A percentile compares a stretch with the other conserved stretches of the same genome.
These are phyloP conservation scores for Skeletonema potamos DNA, from an alignment of 108 stramenopile species.

Conservation along the genomic window DNA sequence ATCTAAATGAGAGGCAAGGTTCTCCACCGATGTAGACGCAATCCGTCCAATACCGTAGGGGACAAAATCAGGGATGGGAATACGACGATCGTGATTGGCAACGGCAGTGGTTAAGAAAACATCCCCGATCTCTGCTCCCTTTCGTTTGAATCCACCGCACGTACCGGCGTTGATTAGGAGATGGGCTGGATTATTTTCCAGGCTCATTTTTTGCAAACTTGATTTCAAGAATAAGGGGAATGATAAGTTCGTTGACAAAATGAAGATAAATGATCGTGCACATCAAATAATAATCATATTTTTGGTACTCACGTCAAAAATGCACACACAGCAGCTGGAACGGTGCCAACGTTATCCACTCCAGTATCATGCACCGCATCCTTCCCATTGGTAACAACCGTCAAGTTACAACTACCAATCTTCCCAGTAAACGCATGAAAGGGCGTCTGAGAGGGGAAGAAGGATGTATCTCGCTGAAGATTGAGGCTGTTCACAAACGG, in stretches of 20 bases:
- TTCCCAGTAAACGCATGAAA: constrained; percentile 81
- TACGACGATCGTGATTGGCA: constrained; percentile 96
- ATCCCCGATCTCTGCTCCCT: constrained; percentile 91
- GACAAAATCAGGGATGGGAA: constrained; percentile 93
- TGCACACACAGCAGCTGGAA: constrained; percentile 79
- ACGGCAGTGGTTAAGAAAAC: constrained; percentile 88
- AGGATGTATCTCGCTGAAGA: constrained; percentile 53
- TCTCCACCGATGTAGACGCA: constrained; percentile 48
- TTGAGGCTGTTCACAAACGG: constrained; percentile 84
- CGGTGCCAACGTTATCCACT: constrained; percentile 95
- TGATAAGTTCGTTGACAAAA: no score
- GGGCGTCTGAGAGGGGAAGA: constrained; percentile 80
- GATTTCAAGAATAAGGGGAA: neutral
- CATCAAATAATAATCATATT: neutral
- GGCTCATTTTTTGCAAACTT: constrained; percentile 51
- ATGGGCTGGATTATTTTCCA: constrained; percentile 45
- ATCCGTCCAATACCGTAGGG: constrained; percentile 83
- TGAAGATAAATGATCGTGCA: no score
- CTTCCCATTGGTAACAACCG: constrained; percentile 92
- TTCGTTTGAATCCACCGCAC: constrained; percentile 92
- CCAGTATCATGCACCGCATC: constrained; percentile 78
- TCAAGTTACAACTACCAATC: constrained; percentile 77
- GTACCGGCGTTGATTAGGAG: constrained; percentile 95
- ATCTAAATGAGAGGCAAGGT: constrained; percentile 50
- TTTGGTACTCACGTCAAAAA: constrained; percentile 51